A percentile compares a stretch with the other conserved stretches of the same genome.
Conservation (phyloP, 2,329 filamentous ascomycete species). For the Graphiopsis chlorocephala region DNA sequence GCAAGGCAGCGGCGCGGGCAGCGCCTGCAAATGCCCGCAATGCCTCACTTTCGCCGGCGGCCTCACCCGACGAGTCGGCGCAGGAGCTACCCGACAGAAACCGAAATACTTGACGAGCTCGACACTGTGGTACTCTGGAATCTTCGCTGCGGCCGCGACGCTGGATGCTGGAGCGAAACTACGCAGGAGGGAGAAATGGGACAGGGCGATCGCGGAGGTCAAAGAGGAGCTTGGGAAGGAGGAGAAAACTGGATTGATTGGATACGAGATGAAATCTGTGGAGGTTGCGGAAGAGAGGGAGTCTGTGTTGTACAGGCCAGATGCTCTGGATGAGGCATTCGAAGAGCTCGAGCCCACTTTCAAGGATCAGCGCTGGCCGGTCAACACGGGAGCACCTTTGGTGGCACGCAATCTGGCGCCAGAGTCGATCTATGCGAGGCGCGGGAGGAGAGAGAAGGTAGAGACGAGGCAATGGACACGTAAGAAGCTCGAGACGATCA, state of each 20-base stretch:
- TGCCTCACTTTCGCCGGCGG: conserved; percentile 52
- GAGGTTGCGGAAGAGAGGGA: conserved; percentile 9
- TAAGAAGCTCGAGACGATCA: conserved; percentile 44
- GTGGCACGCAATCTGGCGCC: conserved; percentile 39
- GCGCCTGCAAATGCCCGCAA: conserved; percentile 60
- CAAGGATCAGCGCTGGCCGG: conserved; percentile 33
- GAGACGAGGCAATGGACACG: conserved; percentile 29
- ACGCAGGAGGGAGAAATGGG: conserved; percentile 58
- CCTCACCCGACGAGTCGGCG: conserved; percentile 52
- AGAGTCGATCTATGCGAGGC: conserved; percentile 44
- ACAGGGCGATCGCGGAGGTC: conserved; percentile 57
- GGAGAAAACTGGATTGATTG: conserved; percentile 27
- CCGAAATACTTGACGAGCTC: conserved; percentile 51
- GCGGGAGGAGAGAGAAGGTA: not conserved
- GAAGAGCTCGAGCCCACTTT: conserved; percentile 20
- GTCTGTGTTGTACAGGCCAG: not conserved
- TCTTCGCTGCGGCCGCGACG: conserved; percentile 63
- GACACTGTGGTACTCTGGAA: conserved; percentile 66
- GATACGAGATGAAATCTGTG: not conserved
- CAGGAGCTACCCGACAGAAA: conserved; percentile 50
- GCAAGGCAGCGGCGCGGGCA: conserved; percentile 42
- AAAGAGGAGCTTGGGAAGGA: conserved; percentile 47
- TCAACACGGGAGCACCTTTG: conserved; percentile 38
- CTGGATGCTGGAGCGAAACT: conserved; percentile 61
- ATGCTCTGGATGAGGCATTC: conserved; percentile 19